These are phyloP conservation scores for Penicillium riverlandense DNA, from an alignment of 495 filamentous ascomycete species.

Conservation along the genomic window DNA sequence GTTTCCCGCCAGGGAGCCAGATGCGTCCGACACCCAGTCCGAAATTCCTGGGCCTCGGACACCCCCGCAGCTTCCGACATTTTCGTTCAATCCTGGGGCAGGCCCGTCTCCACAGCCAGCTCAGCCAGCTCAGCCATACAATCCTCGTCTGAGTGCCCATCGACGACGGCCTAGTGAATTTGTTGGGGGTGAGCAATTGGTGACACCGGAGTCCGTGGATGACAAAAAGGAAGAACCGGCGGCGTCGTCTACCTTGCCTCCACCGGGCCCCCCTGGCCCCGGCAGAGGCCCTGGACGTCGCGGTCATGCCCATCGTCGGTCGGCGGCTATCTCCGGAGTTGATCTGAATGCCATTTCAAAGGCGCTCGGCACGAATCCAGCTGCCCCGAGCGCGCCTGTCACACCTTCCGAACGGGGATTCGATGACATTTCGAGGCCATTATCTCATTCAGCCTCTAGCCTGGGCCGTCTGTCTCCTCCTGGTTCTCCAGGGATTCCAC, in stretches of 20 bases:
- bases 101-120: constrained; percentile 21
- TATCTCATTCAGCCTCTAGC: constrained; percentile 28
- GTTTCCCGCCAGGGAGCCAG: constrained; percentile 50
- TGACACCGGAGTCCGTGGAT: constrained; percentile 50
- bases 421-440: constrained; percentile 25
- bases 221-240: constrained; percentile 58
- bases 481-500: constrained; percentile 22
- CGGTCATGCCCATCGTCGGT: constrained; percentile 78
- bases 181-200: constrained; percentile 63
- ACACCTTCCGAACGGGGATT: too few species aligned
- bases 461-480: constrained; percentile 26
- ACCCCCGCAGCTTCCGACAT: constrained; percentile 50
- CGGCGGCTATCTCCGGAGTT: constrained; percentile 78
- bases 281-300: constrained; percentile 46
- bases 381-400: constrained; percentile 55
- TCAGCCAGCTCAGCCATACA: constrained; percentile 24
- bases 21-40: constrained; percentile 5
- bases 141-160: constrained; percentile 48
- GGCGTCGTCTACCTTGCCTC: constrained; percentile 36
- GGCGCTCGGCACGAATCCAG: constrained; percentile 35
- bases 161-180: constrained; percentile 72
- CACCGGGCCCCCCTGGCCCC: constrained; percentile 31
- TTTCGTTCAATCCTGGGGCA: constrained; percentile 57
- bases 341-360: constrained; percentile 71
- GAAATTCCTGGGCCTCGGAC: constrained; percentile 8